phyloP scores from a whole-genome alignment of 805 yeast species.

The Candida ficus region DNA sequence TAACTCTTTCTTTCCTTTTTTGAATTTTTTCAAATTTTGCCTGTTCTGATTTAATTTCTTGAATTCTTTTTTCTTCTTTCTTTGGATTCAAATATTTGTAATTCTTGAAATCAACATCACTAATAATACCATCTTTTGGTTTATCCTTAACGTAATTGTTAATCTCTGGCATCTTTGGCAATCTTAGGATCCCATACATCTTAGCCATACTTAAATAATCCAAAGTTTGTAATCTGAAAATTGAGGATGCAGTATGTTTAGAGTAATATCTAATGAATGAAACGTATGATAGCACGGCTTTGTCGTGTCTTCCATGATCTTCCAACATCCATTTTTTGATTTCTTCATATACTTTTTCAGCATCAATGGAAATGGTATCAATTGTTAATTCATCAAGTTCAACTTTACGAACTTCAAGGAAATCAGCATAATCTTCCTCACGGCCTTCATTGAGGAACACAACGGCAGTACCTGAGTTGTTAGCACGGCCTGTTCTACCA shows the following conservation, averaged over 20 bases:
- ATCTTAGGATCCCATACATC: conserved; percentile 72
- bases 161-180: conserved; percentile 94
- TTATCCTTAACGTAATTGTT: conserved; percentile 42
- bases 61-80: conserved; percentile 59
- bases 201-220: conserved; percentile 70
- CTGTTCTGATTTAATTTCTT: conserved; percentile 44
- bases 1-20: conserved; percentile 25
- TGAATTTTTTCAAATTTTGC: conserved; percentile 27
- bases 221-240: conserved; percentile 67
- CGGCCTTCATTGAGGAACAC: conserved; percentile 67
- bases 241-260: conserved; percentile 84
- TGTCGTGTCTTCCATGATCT: conserved; percentile 80
- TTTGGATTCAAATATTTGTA: conserved; percentile 59
- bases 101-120: conserved; percentile 42
- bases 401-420: conserved; percentile 70
- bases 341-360: conserved; percentile 15
- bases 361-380: conserved; percentile 8
- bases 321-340: conserved; percentile 51
- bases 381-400: conserved; percentile 37
- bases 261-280: conserved; percentile 79
- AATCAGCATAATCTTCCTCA: conserved; percentile 78
- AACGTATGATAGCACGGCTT: conserved; percentile 74
- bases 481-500: conserved; percentile 95
- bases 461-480: conserved; percentile 73
- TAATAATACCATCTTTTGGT: conserved; percentile 72